Percentiles rank a stretch among this genome's conserved stretches.
Evolutionary conservation across 805 yeast genomes (phyloP).

Genomic region (Yarrowia alimentaria): DNA sequence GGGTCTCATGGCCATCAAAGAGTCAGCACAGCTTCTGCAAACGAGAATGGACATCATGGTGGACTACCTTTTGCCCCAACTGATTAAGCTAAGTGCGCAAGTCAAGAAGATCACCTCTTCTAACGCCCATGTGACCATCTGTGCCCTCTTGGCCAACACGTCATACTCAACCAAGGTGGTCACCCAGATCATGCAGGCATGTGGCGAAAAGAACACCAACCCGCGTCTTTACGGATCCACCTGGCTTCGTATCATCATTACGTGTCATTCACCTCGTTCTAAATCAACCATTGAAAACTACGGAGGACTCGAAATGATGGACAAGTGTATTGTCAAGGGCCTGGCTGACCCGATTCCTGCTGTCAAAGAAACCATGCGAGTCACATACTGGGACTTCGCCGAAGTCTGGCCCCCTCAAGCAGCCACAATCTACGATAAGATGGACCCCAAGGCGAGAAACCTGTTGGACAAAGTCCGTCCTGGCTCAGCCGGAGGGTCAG

Average conservation of each 20-base stretch:
- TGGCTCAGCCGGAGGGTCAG: not conserved
- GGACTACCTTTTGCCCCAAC: constrained; percentile 50
- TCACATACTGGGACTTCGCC: constrained; percentile 68
- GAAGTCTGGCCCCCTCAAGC: constrained; percentile 55
- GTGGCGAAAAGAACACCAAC: constrained; percentile 66
- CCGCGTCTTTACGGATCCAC: constrained; percentile 68
- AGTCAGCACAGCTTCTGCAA: constrained; percentile 41
- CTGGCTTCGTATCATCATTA: constrained; percentile 64
- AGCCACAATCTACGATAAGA: constrained; percentile 41
- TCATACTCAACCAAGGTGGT: constrained; percentile 54
- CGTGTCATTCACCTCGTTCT: constrained; percentile 43
- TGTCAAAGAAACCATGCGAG: constrained; percentile 73
- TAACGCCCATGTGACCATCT: constrained; percentile 42
- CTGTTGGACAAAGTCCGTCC: constrained; percentile 4
- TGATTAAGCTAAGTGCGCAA: constrained; percentile 55
- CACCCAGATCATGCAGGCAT: constrained; percentile 49
- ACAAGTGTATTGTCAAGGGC: constrained; percentile 55
- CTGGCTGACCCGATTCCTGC: constrained; percentile 75
- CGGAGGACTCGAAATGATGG: constrained; percentile 47
- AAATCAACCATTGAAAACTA: constrained; percentile 37
- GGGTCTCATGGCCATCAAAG: constrained; percentile 76
- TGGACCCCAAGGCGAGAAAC: constrained; percentile 25
- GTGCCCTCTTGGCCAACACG: constrained; percentile 55
- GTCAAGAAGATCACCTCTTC: constrained; percentile 66
- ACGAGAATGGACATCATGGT: constrained; percentile 40